phyloP scores from a whole-genome alignment of 257 asterid species.

The Rubia yunnanensis region DNA sequence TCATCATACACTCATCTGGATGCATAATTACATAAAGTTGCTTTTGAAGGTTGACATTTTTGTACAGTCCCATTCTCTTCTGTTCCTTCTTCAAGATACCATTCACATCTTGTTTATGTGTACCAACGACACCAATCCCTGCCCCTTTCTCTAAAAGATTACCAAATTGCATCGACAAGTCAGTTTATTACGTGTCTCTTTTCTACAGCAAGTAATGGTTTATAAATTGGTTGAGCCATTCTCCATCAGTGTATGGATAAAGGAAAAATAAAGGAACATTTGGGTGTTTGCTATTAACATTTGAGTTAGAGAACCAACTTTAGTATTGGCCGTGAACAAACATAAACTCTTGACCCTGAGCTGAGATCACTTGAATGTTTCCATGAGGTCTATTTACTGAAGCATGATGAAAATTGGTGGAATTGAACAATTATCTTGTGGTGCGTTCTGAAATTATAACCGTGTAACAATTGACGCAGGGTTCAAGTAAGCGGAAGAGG shows the following conservation, averaged over 20 bases:
- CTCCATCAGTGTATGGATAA: too few species aligned
- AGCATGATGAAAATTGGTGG: not conserved
- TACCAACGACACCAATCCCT: not conserved
- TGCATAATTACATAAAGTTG: too few species aligned
- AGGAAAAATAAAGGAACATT: too few species aligned
- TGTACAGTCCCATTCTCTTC: not conserved
- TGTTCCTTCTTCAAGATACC: not conserved
- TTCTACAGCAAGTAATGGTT: too few species aligned
- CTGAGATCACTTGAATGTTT: not conserved
- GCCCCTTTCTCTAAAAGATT: too few species aligned
- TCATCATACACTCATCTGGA: not conserved
- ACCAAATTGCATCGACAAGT: too few species aligned
- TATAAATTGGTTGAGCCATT: too few species aligned
- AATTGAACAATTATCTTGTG: not conserved
- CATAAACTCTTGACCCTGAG: too few species aligned
- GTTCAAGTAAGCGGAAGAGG: constrained; percentile 55
- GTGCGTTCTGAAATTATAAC: not conserved
- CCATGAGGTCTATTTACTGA: not conserved
- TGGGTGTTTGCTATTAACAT: too few species aligned
- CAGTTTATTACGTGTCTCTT: too few species aligned
- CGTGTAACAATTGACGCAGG: constrained; percentile 27
- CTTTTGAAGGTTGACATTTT: not conserved
- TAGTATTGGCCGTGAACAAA: too few species aligned
- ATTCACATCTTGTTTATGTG: not conserved
- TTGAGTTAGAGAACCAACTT: too few species aligned